Percentiles rank a stretch among this genome's conserved stretches.
phyloP scores from a whole-genome alignment of 768 basidiomycete species.

The Panus rudis region DNA sequence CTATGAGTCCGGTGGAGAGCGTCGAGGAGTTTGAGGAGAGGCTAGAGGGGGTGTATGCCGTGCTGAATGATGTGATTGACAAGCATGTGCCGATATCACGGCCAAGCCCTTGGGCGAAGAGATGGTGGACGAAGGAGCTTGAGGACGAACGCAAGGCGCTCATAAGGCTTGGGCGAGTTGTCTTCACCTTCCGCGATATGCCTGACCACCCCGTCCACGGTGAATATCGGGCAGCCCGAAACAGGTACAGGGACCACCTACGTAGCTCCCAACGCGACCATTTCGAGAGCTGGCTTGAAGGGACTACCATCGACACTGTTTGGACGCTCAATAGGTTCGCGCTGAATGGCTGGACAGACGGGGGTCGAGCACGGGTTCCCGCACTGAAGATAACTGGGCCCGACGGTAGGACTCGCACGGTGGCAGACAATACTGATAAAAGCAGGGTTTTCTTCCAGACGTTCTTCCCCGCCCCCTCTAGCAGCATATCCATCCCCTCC shows the following conservation, averaged over 20 bases:
- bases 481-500: not conserved
- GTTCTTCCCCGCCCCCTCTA: slow-evolving; percentile 24
- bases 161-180: slow-evolving; percentile 8
- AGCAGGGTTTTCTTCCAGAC: slow-evolving; percentile 11
- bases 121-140: slow-evolving; percentile 30
- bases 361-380: slow-evolving; percentile 13
- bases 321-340: slow-evolving; percentile 16
- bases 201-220: slow-evolving; percentile 9
- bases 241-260: slow-evolving; percentile 12
- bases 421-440: slow-evolving; percentile 9
- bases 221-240: slow-evolving; percentile 8
- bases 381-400: not conserved
- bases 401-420: not conserved
- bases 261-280: slow-evolving; percentile 14
- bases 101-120: slow-evolving; percentile 19
- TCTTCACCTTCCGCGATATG: slow-evolving; percentile 6
- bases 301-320: slow-evolving; percentile 5
- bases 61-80: slow-evolving; percentile 14
- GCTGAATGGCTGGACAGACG: slow-evolving; percentile 4
- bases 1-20: not conserved
- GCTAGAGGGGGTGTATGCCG: slow-evolving; percentile 4
- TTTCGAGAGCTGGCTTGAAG: slow-evolving; percentile 20
- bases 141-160: slow-evolving; percentile 9
- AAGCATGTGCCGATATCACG: slow-evolving; percentile 14
- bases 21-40: slow-evolving; percentile 8